Evolutionary conservation across 2,329 filamentous ascomycete genomes (phyloP), one percentile per base, ranked within the genome.

Genomic region (Geosmithia flava): DNA sequence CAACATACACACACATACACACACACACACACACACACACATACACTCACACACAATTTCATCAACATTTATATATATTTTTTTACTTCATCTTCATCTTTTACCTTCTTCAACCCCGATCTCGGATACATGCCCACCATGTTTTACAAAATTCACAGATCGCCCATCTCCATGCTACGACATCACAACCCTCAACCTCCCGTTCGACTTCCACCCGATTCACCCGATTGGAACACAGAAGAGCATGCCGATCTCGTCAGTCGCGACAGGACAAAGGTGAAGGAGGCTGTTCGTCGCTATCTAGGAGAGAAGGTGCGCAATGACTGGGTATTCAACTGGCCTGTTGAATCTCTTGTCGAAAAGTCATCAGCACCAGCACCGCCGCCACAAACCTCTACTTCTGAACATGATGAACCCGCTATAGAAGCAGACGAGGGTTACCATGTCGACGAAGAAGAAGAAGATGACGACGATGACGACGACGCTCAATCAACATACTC

Each of bases 281-380:
- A 82, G 57, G 76, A 80, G 41, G 80, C 80, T 13, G 73, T 83
- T 37, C 76, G 68, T 56, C 72, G 67, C 46, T 76, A 74, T 53
- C 63, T 84, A 1, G 62, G 66, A 2, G 68, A 71, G 20, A 76
- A 72, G 53, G 65, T 83, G 41, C 73, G 70, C 51, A 71, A 69
- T 51, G 78, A 82, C 56, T 84, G 80, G 80, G 63, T 67, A 0
- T 83, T 80, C 56, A 54, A 65, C 33, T 82, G 78, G 78, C 74
- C 51, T 15, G 74, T 45, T 2, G 37, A 42, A 16, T 17, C 20
- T 20, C 39, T 15, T 11, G 16, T n/a, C 13, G 27, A 40, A 6
- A 20, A 13, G 19, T 19, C 30, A 13, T 19, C 45, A 11, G 20
- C n/a, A n/a, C 43, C 37, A 13, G 20, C 37, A 6, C 10, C 29